phyloP scores from a whole-genome alignment of 2,329 filamentous ascomycete genomes.

The Colletotrichum coccodes region DNA sequence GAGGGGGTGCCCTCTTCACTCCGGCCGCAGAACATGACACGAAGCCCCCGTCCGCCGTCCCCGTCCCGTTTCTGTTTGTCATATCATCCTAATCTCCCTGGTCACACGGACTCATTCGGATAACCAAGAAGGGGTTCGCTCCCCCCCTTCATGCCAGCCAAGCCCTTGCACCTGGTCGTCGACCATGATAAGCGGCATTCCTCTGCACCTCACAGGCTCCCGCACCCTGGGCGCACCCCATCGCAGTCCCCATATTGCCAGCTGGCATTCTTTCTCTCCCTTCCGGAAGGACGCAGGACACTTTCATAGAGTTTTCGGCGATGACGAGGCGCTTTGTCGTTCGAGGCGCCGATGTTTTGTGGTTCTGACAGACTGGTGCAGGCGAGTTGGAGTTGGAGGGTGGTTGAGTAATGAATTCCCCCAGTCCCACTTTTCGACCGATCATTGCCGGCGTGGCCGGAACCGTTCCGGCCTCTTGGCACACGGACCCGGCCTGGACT shows the following conservation, averaged over 20 bases:
- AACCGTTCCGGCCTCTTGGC: conserved; percentile 33
- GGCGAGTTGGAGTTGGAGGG: conserved; percentile 12
- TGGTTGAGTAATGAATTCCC: conserved; percentile 27
- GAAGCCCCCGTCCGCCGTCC: conserved; percentile 16
- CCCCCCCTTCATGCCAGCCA: not conserved
- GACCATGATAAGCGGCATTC: conserved; percentile 17
- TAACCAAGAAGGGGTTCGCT: not conserved
- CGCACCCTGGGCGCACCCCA: not conserved
- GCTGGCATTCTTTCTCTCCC: not conserved
- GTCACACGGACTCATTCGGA: conserved; percentile 23
- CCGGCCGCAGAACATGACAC: conserved; percentile 26
- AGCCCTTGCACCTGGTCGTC: conserved; percentile 12
- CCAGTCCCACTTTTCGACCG: conserved; percentile 26
- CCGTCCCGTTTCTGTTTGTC: conserved; percentile 34
- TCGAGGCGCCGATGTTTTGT: conserved; percentile 1
- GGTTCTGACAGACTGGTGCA: not conserved
- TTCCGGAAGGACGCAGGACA: not conserved
- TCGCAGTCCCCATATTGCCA: not conserved
- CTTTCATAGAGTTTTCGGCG: not conserved
- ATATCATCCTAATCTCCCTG: conserved; percentile 29
- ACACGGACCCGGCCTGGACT: conserved; percentile 15
- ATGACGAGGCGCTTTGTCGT: not conserved
- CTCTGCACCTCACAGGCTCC: not conserved
- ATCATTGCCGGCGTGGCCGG: conserved; percentile 33
- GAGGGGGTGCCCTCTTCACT: conserved; percentile 37